A percentile compares a stretch with the other conserved stretches of the same genome.
These are phyloP conservation scores for Gossypium stocksii DNA, from an alignment of 345 rosid species.

Conservation along the genomic window DNA sequence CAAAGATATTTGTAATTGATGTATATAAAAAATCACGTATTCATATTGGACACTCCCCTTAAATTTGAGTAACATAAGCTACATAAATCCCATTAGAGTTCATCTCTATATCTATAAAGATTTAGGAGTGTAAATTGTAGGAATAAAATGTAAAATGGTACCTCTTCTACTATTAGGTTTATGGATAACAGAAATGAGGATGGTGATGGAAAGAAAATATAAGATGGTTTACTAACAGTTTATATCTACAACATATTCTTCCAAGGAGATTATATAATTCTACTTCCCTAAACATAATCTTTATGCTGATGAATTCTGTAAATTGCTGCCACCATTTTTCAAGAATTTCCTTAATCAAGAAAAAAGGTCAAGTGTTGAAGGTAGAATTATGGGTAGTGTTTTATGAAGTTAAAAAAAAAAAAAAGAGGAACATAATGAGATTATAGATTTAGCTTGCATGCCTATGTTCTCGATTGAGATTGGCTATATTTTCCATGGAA, in stretches of 20 bases:
- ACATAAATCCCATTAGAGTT: no score
- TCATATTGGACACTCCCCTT: no score
- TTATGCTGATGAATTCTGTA: not conserved
- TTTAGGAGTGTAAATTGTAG: not conserved
- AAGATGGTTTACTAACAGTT: not conserved
- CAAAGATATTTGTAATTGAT: no score
- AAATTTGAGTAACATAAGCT: no score
- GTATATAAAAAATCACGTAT: no score
- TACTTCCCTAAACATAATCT: no score
- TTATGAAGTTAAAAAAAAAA: not conserved
- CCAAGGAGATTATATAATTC: no score
- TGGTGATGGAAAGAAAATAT: not conserved
- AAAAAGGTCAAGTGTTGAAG: not conserved
- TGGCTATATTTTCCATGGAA: not conserved
- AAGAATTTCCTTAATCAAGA: not conserved
- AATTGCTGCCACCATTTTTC: not conserved
- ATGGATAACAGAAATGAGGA: not conserved
- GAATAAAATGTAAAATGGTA: not conserved
- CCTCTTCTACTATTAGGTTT: not conserved
- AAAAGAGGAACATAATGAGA: not conserved
- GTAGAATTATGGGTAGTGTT: not conserved
- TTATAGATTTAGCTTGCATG: not conserved
- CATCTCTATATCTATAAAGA: no score
- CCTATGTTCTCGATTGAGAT: not conserved
- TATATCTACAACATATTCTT: not conserved